A percentile compares a stretch with the other conserved stretches of the same genome.
Conservation (phyloP, 257 asterid genomes). For the Solanum etuberosum region DNA sequence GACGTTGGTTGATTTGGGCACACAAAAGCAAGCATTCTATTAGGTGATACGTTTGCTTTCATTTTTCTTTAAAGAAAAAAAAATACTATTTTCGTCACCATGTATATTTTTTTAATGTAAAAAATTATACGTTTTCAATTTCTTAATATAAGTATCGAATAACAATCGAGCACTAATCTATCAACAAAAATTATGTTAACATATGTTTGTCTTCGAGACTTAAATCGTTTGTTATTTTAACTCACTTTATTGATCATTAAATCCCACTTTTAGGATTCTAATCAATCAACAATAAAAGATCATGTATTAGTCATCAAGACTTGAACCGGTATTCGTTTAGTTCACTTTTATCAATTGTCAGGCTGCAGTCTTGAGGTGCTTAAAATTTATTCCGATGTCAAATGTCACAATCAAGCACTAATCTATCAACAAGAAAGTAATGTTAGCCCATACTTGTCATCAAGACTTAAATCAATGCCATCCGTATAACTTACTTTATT, state of each 20-base stretch:
- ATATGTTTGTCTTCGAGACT: neutral
- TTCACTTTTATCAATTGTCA: neutral
- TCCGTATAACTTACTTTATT: neutral
- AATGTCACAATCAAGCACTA: neutral
- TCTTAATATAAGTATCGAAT: neutral
- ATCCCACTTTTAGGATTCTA: neutral
- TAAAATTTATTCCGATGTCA: neutral
- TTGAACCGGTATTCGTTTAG: neutral
- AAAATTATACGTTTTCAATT: neutral
- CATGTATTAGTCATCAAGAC: neutral
- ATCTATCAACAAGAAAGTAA: neutral
- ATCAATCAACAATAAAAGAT: neutral
- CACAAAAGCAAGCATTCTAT: neutral
- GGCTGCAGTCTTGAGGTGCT: neutral
- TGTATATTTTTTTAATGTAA: neutral
- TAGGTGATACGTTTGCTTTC: neutral
- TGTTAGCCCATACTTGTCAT: neutral
- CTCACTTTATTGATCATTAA: neutral
- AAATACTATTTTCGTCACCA: neutral
- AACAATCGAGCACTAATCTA: neutral
- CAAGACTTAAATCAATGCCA: neutral
- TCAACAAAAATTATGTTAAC: neutral
- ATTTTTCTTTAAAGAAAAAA: neutral
- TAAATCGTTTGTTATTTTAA: neutral
- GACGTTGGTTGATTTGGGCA: neutral